phyloP scores from a whole-genome alignment of 2,329 filamentous ascomycete genomes.

The Alternaria sp. region DNA sequence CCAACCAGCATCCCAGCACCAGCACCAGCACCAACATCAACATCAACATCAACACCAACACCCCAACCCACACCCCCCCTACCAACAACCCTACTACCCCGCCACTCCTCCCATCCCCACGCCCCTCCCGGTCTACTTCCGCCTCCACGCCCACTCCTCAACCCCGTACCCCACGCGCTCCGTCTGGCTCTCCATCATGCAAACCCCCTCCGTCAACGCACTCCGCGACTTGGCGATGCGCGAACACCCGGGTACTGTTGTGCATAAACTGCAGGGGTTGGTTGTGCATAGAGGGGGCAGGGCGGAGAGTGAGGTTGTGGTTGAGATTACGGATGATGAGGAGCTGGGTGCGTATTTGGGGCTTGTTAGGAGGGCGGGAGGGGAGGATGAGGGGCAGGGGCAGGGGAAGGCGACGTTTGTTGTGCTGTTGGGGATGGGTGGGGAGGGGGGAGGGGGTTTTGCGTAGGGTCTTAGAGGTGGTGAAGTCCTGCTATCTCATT shows the following conservation, averaged over 20 bases:
- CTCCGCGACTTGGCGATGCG: slow-evolving; percentile 66
- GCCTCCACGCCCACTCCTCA: slow-evolving; percentile 56
- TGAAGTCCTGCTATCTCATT: too few species aligned
- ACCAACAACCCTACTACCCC: slow-evolving; percentile 17
- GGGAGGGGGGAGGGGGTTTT: neutral
- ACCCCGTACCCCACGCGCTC: slow-evolving; percentile 55
- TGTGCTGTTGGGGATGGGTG: slow-evolving; percentile 36
- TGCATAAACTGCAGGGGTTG: slow-evolving; percentile 69
- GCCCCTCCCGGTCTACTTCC: slow-evolving; percentile 9
- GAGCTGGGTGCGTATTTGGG: slow-evolving; percentile 75
- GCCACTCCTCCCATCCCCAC: neutral
- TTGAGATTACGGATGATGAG: slow-evolving; percentile 72
- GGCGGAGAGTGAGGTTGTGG: slow-evolving; percentile 64
- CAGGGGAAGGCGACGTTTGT: slow-evolving; percentile 61
- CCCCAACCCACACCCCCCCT: neutral
- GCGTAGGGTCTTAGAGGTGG: neutral
- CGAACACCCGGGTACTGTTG: slow-evolving; percentile 66
- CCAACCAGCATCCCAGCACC: slow-evolving; percentile 28
- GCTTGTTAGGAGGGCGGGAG: slow-evolving; percentile 55
- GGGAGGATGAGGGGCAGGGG: slow-evolving; percentile 31
- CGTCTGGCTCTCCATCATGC: slow-evolving; percentile 72
- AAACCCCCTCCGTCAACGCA: slow-evolving; percentile 64
- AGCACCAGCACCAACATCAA: too few species aligned
- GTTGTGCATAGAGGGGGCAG: slow-evolving; percentile 54
- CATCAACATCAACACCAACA: too few species aligned